Evolutionary conservation across 2,329 filamentous ascomycete species (phyloP), one percentile per base, ranked within the genome.

Genomic region (Xenosphaeropsis pyriputrescens): DNA sequence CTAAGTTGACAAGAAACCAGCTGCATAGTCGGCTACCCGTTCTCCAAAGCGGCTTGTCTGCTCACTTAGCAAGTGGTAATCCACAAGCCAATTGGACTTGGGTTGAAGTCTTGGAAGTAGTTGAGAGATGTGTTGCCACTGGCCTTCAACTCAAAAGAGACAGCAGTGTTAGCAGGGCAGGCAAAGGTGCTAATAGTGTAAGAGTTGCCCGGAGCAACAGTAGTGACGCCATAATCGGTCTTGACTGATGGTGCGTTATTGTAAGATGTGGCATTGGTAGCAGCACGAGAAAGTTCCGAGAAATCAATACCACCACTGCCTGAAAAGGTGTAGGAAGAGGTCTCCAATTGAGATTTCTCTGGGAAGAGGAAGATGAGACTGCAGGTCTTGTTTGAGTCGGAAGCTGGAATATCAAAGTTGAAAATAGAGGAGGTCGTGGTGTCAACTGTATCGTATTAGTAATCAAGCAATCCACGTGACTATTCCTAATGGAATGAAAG

Each of bases 321-420:
- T 18, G 59, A 68, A 50, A 68, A 70, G 17, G 58, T 65, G 56
- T 61, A 78, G 9, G 63, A 61, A 0, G 73, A 75, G 1, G 73
- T 75, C 55, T 72, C 55, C 15, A 79, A 68, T 22, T 75, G 57
- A 16, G 59, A 47, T 43, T 71, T 55, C 39, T 59, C 46, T 9
- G 78, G 77, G 58, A 81, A 71, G 32, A 79, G 61, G 67, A 83
- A 83, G 40, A 75, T 59, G 9, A 82, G 60, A 41, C 64, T 68
- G 60, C 77, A 84, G 8, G 58, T 70, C 58, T 72, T 72, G 47
- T 68, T 70, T 6, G 60, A 48, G 47, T 72, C 63, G 4, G 57
- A 55, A 3, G 55, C 44, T 0, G 68, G 69, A 34, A 82, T 69
- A 50, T 78, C 73, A 57, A 82, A 82, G 60, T 79, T 78, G 67